These are phyloP conservation scores for Ceratocystis eucalypticola DNA, from an alignment of 2,329 filamentous ascomycete species.

Conservation along the genomic window DNA sequence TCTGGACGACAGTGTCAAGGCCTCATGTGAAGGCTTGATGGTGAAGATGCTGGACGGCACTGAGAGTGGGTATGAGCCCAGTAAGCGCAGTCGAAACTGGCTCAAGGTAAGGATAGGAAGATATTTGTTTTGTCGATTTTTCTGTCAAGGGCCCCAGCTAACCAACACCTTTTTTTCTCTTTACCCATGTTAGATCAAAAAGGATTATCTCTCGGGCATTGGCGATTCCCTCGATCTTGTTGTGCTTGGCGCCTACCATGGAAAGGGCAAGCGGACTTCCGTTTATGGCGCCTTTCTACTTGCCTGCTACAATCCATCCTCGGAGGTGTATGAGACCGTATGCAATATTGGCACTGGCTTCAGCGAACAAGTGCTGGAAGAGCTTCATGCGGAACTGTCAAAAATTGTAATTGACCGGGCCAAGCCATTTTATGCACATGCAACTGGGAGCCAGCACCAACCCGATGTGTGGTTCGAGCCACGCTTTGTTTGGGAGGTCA, in stretches of 20 bases:
- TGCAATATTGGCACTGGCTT: slow-evolving; percentile 99
- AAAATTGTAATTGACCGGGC: slow-evolving; percentile 71
- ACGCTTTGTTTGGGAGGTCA: slow-evolving; percentile 90
- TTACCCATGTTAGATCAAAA: slow-evolving; percentile 56
- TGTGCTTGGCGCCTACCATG: slow-evolving; percentile 85
- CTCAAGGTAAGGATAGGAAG: slow-evolving; percentile 53
- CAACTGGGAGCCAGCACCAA: slow-evolving; percentile 72
- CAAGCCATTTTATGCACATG: slow-evolving; percentile 91
- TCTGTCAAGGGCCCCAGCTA: neutral
- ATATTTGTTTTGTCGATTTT: neutral
- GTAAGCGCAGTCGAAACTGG: slow-evolving; percentile 94
- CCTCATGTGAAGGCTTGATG: slow-evolving; percentile 94
- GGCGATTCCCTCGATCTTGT: slow-evolving; percentile 95
- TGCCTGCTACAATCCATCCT: slow-evolving; percentile 73
- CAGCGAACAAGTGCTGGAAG: slow-evolving; percentile 83
- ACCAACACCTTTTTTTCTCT: neutral
- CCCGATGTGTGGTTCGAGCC: slow-evolving; percentile 99
- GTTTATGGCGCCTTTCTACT: slow-evolving; percentile 93
- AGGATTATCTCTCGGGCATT: slow-evolving; percentile 87
- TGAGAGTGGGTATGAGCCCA: slow-evolving; percentile 91
- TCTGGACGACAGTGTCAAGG: slow-evolving; percentile 87
- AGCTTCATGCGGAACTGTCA: slow-evolving; percentile 62
- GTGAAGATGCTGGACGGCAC: slow-evolving; percentile 96
- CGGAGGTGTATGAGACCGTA: slow-evolving; percentile 80
- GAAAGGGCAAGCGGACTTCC: slow-evolving; percentile 87